Base-by-base conservation (phyloP, 2,329 filamentous ascomycete genomes). In the Fusarium continuum region DNA sequence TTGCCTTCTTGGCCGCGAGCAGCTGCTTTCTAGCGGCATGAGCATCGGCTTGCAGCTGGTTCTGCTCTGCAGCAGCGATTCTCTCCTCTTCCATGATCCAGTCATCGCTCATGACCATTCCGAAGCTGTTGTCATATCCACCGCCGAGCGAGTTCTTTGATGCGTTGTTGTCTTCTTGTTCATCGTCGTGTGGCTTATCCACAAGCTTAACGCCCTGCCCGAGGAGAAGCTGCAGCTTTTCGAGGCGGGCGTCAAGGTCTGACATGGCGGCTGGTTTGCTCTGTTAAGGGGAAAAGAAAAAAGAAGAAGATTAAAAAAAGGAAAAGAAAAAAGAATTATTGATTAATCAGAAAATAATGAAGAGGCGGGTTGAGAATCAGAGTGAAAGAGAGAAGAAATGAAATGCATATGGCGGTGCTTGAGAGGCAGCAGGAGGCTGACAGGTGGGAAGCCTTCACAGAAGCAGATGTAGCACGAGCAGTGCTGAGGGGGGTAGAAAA, bases 221-320 rank as follows among this genome's bases (percentile, higher is more conserved):
- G 14, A 73, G 44, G 22, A 68, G 32, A 6, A 19, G 36, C 36
- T 62, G 64, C 17, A 73, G 64, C 50, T 38, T 57, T 57, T 66
- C 59, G 20, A 73, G 39, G 10, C 67, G 71, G 26, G 38, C 36
- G n/a, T 67, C 39, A 8, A 55, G 43, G 10, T 47, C 54, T 5
- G 68, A 38, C 70, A 73, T 73, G 35, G 6, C 34, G 23, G 38
- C 29, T 13, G 36, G 31, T n/a, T 26, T 25, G n/a, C n/a, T n/a
- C n/a, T n/a, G n/a, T n/a, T 13, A 7, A n/a, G n/a, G n/a, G n/a
- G 2, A 25, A 23, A 26, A 9, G n/a, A 22, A 22, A 25, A 26
- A 10, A 10, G 7, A 26, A 5, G 4, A 3, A 9, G 5, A 32
- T 31, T 16, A 19, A 20, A 10, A 35, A 10, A 2, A 5, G 6